Percentiles rank a stretch among this genome's conserved stretches.
Evolutionary conservation across 164 flowering plant genomes (phyloP).

Genomic region (Platanus orientalis): DNA sequence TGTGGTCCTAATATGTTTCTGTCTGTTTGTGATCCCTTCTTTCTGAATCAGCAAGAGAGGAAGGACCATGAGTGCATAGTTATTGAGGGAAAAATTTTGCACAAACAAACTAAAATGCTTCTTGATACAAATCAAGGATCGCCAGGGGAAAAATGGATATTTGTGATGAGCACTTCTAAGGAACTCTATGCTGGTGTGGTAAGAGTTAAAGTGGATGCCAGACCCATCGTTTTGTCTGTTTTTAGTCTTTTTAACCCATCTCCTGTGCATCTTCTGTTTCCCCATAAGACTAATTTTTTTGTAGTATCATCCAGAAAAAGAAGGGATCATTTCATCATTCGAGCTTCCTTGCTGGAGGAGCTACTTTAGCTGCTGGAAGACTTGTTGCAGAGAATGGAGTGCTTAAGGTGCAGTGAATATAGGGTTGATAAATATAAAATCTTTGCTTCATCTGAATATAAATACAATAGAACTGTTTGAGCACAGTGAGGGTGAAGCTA

Average conservation of each 20-base stretch:
- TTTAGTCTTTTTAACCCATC: neutral
- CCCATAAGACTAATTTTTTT: neutral
- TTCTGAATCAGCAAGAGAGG: conserved; percentile 62
- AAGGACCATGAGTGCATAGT: conserved; percentile 63
- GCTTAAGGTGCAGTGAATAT: conserved; percentile 48
- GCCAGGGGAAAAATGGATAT: conserved; percentile 63
- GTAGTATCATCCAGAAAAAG: conserved; percentile 51
- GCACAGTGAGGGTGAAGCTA: neutral
- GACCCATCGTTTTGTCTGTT: too few relatives aligned
- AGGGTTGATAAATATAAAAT: neutral
- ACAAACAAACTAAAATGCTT: conserved; percentile 41
- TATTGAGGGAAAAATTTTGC: conserved; percentile 53
- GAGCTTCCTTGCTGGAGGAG: conserved; percentile 92
- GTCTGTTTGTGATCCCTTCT: neutral
- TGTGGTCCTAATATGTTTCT: neutral
- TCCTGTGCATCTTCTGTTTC: neutral
- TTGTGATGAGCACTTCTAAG: conserved; percentile 85
- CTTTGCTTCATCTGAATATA: neutral
- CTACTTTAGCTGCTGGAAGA: conserved; percentile 86
- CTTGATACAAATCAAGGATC: conserved; percentile 52
- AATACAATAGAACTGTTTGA: neutral
- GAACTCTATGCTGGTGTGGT: conserved; percentile 79
- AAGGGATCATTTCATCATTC: conserved; percentile 91
- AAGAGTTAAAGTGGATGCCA: conserved; percentile 7
- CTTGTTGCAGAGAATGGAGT: conserved; percentile 55